Base-by-base conservation (phyloP, 2,329 filamentous ascomycete species). In the Aspergillus ibericus region DNA sequence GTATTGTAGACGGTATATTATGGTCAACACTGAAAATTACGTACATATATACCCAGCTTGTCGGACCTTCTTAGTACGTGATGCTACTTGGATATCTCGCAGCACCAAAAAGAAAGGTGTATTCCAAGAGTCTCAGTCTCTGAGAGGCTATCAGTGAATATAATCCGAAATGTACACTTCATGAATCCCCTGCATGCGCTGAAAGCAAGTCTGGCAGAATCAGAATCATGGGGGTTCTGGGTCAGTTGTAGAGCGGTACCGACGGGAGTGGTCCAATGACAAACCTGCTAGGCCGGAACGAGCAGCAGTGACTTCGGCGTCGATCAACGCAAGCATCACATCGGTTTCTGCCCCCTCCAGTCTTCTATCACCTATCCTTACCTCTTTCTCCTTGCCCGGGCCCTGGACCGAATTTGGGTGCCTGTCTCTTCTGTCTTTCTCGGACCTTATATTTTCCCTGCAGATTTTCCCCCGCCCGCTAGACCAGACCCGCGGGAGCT, bases 281-380 rank as follows among this genome's bases (percentile, higher is more conserved):
- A 63, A 64, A 66, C 62, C 64, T 27, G 58, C 69, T 69, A 70
- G 62, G 55, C 68, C 68, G 59, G 63, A 71, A 70, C 62, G 53
- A 68, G 69, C 60, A 66, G 51, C 58, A 61, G 58, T 65, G 61
- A 66, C 61, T 69, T 68, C 60, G 59, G 62, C 55, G 60, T 66
- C 63, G 63, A 64, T 65, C 63, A 53, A 63, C 62, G 61, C 56
- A 52, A 60, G 55, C 61, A 63, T 68, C 60, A 60, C 59, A 52
- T 65, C 46, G 54, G 49, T 48, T 55, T 49, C 53, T 60, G 55
- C 59, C 54, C 46, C 36, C 49, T 58, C 54, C 60, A 57, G 53
- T 59, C 56, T 35, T 58, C 42, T 36, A 40, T 53, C 53, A 53
- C 59, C 58, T 60, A 38, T 36, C 35, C 55, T 59, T 55, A 49